Evolutionary conservation across 2,329 filamentous ascomycete species (phyloP), one percentile per base, ranked within the genome.

Genomic region (Dothistroma pini): DNA sequence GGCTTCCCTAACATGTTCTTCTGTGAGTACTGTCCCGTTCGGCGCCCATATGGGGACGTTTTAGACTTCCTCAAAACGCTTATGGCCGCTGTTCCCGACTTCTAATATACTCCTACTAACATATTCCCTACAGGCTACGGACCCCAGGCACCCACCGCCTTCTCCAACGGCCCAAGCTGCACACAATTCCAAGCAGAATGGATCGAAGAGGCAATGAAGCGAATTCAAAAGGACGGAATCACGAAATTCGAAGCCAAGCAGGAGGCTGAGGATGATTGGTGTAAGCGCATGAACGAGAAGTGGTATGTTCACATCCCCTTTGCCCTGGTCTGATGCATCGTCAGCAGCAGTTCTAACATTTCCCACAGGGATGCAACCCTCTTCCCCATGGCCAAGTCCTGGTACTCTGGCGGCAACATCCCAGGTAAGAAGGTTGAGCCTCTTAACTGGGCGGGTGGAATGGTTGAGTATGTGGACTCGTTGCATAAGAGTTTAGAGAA

Each of bases 361-460:
- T 75, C 53, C 75, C 68, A 57, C 75, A 78, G 68, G 66, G 67
- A 72, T 38, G 65, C 60, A 14, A 71, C 71, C 1, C 60, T 73
- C 19, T 72, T 72, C 68, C 71, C 69, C 0, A 54, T 63, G 35
- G 68, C 70, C 44, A 72, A 72, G 57, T 70, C 68, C 10, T 71
- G 68, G 74, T 80, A 58, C 75, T 61, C 52, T 19, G 77, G 68
- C 49, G 76, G 75, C 12, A 81, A 80, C 50, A 72, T 81, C 10
- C 78, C 78, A 0, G 79, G 79, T 12, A 80, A 79, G 71, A 70
- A 74, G 11, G 71, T 75, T 16, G 78, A 80, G 69, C 78, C 78
- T 59, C 67, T 80, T 54, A 79, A 75, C 53, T 80, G 74, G 66
- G 71, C 77, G 10, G 78, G 78, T 7, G 78, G 78, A 0, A 71